A percentile compares a stretch with the other conserved stretches of the same genome.
Conservation (phyloP, 371 early-diverging fungal genomes). For the Apophysomyces elegans region DNA sequence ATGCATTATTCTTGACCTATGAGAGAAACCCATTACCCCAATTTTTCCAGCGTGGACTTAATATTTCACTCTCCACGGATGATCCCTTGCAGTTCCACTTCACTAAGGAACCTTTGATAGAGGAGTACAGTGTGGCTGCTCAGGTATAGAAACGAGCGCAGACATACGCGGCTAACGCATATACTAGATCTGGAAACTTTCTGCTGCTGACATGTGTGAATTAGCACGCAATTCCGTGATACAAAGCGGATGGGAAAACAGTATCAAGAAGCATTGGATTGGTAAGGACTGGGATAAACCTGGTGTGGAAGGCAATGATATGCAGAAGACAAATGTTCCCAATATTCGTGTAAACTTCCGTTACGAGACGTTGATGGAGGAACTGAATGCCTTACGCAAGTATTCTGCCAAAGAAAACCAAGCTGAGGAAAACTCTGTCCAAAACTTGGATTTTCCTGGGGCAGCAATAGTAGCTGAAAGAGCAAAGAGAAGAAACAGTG, state of each 20-base stretch:
- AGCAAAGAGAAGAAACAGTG: conserved; percentile 18
- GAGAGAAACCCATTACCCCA: conserved; percentile 95
- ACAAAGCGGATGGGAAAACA: conserved; percentile 93
- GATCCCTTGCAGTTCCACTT: conserved; percentile 99
- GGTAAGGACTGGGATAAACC: conserved; percentile 80
- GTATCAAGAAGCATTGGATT: conserved; percentile 94
- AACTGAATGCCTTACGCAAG: conserved; percentile 61
- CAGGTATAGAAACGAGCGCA: conserved; percentile 59
- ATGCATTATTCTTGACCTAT: conserved; percentile 95
- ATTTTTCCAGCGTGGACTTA: conserved; percentile 96
- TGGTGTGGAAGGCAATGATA: conserved; percentile 88
- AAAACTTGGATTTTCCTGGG: conserved; percentile 28
- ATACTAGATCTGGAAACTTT: conserved; percentile 89
- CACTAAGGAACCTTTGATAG: conserved; percentile 98
- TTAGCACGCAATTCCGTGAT: conserved; percentile 94
- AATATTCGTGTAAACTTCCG: conserved; percentile 90
- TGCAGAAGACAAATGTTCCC: conserved; percentile 97
- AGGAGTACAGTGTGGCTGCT: conserved; percentile 98
- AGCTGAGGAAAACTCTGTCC: not conserved
- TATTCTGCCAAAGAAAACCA: conserved; percentile 30
- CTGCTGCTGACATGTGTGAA: conserved; percentile 97
- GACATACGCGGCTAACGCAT: not conserved
- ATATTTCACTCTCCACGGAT: conserved; percentile 96
- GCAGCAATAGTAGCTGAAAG: conserved; percentile 36
- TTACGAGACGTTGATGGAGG: conserved; percentile 86